Evolutionary conservation across 1,139 yeast genomes (phyloP), one percentile per base, ranked within the genome.

Genomic region (Geotrichum restrictum): DNA sequence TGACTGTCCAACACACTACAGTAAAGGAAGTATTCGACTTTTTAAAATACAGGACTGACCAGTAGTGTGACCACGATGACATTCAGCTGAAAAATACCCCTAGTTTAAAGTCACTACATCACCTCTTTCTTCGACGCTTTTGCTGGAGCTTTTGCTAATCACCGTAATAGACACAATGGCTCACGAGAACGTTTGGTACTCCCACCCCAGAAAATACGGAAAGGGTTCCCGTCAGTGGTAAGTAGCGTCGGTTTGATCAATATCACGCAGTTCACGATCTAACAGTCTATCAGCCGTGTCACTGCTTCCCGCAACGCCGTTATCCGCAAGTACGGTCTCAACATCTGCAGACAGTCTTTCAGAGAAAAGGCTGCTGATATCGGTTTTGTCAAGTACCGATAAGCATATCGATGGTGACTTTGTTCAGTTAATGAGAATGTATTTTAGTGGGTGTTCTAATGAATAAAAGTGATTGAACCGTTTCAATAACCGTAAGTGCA

Each of bases 151-250:
- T 24, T 5, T 24, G 8, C 29, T 24, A 24, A 24, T 24, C 8
- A 24, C 8, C 8, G 29, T 8, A 8, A 24, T 33, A 52, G 55
- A 38, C 51, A 86, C 81, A 67, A 91, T 91, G 98, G 97, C 98
- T 85, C 98, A 91, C 97, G 97, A 88, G 85, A 86, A 89, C 89
- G 96, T 93, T 84, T 94, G 98, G 98, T 93, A 79, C 85, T 91
- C 98, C 79, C 98, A 93, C 96, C 98, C 98, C 83, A 89, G 98
- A 88, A 91, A 86, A 80, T 91, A 83, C 88, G 98, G 98, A 80
- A 94, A 94, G 88, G 99, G 99, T 81, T 88, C 98, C 74, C 96
- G 99, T 83, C 94, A 86, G 81, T 91, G 98, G 72, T 68, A 62
- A 54, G 69, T 64, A 19, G 19, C 31, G 8, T 5, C 29, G 22